Base-by-base conservation (phyloP, 345 rosid genomes). In the Stellera chamaejasme region DNA sequence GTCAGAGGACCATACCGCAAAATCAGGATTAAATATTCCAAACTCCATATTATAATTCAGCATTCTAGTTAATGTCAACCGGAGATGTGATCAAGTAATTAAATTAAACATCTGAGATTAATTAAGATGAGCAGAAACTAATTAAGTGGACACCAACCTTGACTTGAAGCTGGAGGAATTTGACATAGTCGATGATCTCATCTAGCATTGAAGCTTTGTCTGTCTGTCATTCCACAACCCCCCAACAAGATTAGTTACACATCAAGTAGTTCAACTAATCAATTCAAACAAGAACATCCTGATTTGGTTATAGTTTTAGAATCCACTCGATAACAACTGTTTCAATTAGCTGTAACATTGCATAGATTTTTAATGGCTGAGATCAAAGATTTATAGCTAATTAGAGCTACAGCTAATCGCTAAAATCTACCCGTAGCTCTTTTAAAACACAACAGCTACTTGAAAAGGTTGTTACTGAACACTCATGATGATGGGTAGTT, bases 151-250 rank as follows among this genome's bases (percentile, higher is more conserved):
- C 15, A 27, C 27, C 48, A 63, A 93, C 99, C 86, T 89, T 93
- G 82, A 93, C 97, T 89, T 93, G 99, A 56, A 93, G 97, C 84
- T 89, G 99, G 58, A 93, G 91, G 82, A 93, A 93, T 64, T 91
- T 89, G 58, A 93, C 99, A 69, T 93, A 93, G 68, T 93, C 99
- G 68, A 93, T 84, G 71, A 93, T 93, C 89, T 93, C 99, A 68
- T 93, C 97, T 6, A 93, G 84, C 99, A 89, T 93, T 28, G 99
- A 89, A 67, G 99, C 99, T 70, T 89, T 93, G 77, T 93, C 99
- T 36, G 99, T 82, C 99, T 93, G 88, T 77, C 78, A 76, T 70
- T 77, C 71, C 76, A 65, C 16, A 51, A 52, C 8, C 48, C 15
- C 13, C 42, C n/a, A 2, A 28, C 11, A 13, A 43, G 13, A 61